Base-by-base conservation (phyloP, 441 rosid species). In the Syzygium syzygioides region DNA sequence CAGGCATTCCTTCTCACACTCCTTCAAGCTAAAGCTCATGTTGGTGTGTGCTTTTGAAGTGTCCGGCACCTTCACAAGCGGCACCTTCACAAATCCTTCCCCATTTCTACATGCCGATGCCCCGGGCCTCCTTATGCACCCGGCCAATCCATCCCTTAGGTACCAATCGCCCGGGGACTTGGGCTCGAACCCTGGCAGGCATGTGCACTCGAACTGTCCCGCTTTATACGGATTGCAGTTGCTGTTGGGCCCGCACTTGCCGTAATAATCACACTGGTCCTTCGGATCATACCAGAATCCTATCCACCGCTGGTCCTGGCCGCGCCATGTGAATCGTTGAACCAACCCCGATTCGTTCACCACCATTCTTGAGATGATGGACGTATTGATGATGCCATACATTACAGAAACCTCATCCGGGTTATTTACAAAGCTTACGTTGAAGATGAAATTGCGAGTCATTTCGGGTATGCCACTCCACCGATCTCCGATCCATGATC, bases 1-100 rank as follows among this genome's bases (percentile, higher is more conserved):
- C n/a, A 85, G 41, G 87, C 87, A 85, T 30, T 55, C 87, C 48
- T 55, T 32, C 87, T 85, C 87, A 32, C 87, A 85, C n/a, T 85
- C 87, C 10, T 3, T 55, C 62, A 85, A 55, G n/a, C 50, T 55
- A 23, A 85, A 12, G 57, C 62, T 85, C 52, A 85, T 55, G 66
- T 55, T 85, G 30, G 50, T 45, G 28, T 53, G 57, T 85, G 87
- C 87, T 23, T 54, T 14, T 41, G 66, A 85, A 85, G 87, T 85
- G 50, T 85, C 87, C 4, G 87, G 87, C 66, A 85, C 45, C 87
- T 85, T 85, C 62, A 59, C 50, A 41, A 54, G 59, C 26, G 17
- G 0, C 62, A 85, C n/a, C 62, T 15, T 85, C 62, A 85, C 87
- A 6, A 85, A 85, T 54, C 87, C 87, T 55, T 85, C 87, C 50